Conservation (phyloP, 2,329 filamentous ascomycete genomes). For the Aureobasidium sp. region DNA sequence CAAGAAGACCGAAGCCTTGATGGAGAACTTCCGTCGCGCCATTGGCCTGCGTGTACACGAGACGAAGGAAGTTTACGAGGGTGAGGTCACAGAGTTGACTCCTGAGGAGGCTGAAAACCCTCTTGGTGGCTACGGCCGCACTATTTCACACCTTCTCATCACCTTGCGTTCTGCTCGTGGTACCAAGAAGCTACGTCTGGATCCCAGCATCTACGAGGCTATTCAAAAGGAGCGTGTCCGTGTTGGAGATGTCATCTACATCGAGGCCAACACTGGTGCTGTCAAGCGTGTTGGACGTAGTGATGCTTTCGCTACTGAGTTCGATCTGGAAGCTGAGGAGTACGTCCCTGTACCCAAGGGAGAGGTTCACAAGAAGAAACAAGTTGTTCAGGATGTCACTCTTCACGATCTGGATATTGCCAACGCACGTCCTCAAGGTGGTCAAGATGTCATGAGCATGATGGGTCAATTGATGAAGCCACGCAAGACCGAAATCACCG, state of each 20-base stretch:
- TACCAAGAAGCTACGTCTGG: slow-evolving; percentile 93
- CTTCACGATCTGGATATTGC: slow-evolving; percentile 94
- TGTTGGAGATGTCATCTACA: slow-evolving; percentile 96
- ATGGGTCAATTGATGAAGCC: slow-evolving; percentile 99
- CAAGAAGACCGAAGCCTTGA: slow-evolving; percentile 98
- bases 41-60: slow-evolving; percentile 96
- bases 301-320: slow-evolving; percentile 96
- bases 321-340: slow-evolving; percentile 96
- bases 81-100: slow-evolving; percentile 94
- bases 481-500: slow-evolving; percentile 98
- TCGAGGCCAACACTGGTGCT: slow-evolving; percentile 96
- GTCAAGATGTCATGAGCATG: slow-evolving; percentile 99
- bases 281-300: slow-evolving; percentile 95
- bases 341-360: slow-evolving; percentile 98
- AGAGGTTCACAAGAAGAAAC: slow-evolving; percentile 99
- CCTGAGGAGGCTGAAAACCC: slow-evolving; percentile 98
- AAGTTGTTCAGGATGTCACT: slow-evolving; percentile 97
- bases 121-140: slow-evolving; percentile 91
- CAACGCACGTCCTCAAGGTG: slow-evolving; percentile 89
- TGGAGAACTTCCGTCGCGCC: slow-evolving; percentile 97
- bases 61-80: slow-evolving; percentile 98
- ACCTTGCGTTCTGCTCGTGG: slow-evolving; percentile 92
- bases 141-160: slow-evolving; percentile 91
- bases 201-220: slow-evolving; percentile 97
- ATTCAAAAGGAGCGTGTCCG: slow-evolving; percentile 97